Base-by-base conservation (phyloP, 169 alveolate genomes). In the Eimeria acervulina region DNA sequence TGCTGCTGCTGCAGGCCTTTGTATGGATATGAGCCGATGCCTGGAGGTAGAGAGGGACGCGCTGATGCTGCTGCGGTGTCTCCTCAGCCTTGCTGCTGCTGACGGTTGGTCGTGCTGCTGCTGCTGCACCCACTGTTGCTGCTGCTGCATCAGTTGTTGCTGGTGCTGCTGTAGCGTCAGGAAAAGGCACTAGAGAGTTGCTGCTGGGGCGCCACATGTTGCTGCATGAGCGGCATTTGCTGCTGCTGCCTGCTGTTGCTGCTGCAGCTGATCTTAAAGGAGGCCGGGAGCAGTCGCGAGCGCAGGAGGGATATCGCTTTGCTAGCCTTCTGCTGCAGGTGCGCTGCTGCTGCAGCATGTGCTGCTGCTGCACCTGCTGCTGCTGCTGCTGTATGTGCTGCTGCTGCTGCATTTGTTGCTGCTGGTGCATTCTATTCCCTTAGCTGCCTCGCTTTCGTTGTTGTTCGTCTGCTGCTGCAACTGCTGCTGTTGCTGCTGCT, bases 41-140 rank as follows among this genome's bases (percentile, higher is more conserved):
- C 17, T 89, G 70, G 95, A 89, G 19, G 95, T 89, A n/a, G 95
- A 89, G 72, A 61, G 95, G 31, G 95, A 89, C 72, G 68, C 80
- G 68, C 51, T 89, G 72, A n/a, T 89, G 95, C 87, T 89, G 87
- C 95, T 89, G 66, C 95, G 95, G 17, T 89, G 78, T 52, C 80
- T 89, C 72, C 72, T 89, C 55, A 44, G 68, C 44, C 84, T 89
- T 23, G 44, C 85, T 17, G 66, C 70, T 26, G 36, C 70, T 42
- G 87, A 89, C 36, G 95, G 95, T 89, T 17, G 21, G 84, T 55
- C 7, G 28, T 83, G 55, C 74, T 78, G 89, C 89, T 40, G 89
- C 63, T 78, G 89, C 89, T 78, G 63, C 66, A 13, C 13, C 66
- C 26, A 31, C 33, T 42, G 55, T 12, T 47, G 55, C 55, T 5